Percentiles rank a stretch among this genome's conserved stretches.
Conservation (phyloP, 163 green algal genomes). For the Chlorella variabilis region DNA sequence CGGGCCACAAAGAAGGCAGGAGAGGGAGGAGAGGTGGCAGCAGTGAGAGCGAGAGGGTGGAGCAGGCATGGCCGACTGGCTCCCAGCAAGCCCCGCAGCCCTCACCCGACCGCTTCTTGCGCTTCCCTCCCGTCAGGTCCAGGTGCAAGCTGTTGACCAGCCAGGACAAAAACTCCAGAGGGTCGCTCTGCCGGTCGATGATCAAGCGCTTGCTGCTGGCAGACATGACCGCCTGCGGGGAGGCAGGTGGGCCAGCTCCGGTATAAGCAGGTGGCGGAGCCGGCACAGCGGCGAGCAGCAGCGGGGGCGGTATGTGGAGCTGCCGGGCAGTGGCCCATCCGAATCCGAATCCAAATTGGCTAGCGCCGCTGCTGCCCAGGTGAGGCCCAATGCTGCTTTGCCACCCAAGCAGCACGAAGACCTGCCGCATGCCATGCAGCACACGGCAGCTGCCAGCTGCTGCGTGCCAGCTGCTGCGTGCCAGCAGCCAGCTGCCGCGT, state of each 20-base stretch:
- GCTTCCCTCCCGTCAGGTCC: conserved; percentile 88
- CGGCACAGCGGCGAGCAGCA: too few species aligned
- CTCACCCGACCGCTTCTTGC: conserved; percentile 71
- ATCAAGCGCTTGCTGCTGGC: conserved; percentile 87
- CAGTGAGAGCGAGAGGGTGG: neutral
- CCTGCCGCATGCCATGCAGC: neutral
- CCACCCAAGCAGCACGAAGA: neutral
- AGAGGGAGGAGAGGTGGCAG: neutral
- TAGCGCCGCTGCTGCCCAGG: too few species aligned
- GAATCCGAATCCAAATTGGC: too few species aligned
- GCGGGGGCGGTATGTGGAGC: neutral
- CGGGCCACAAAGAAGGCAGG: neutral
- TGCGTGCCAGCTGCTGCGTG: conserved; percentile 54
- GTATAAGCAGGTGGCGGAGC: neutral
- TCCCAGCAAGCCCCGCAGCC: neutral
- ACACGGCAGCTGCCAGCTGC: neutral
- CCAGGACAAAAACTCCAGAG: conserved; percentile 87
- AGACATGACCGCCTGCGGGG: conserved; percentile 75
- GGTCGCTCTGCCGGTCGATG: conserved; percentile 82
- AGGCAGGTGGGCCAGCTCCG: neutral
- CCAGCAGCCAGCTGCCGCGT: neutral
- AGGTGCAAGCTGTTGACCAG: conserved; percentile 93
- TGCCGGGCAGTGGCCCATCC: neutral
- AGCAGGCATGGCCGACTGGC: neutral
- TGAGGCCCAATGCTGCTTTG: neutral